Evolutionary conservation across 2,329 filamentous ascomycete species (phyloP), one percentile per base, ranked within the genome.

Genomic region (Byssochlamys sp.): DNA sequence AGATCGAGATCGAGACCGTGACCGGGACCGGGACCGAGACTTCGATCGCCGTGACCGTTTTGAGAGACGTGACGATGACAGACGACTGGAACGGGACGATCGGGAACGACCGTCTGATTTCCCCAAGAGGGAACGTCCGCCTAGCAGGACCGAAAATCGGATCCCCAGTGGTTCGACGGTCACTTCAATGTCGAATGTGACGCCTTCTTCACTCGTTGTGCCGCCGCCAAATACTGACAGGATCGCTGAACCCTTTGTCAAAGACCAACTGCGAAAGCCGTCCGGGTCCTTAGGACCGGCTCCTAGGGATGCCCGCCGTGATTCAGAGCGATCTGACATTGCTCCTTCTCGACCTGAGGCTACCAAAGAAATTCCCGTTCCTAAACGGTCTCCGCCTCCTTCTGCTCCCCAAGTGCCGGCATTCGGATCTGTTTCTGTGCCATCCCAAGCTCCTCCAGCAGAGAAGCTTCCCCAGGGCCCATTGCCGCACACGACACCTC

Each of bases 341-440:
- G 49, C 62, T 7, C 53, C 61, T 5, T 54, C 64, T 12, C 69
- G 68, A 24, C 56, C 66, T 19, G 71, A 73, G 35, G 54, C 58
- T 2, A 33, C 61, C 6, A 69, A 71, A 52, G 69, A 72, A 4
- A 55, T 63, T 4, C 62, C 63, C 24, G 59, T 63, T 24, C 57
- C 64, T 24, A 71, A 73, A 57, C 64, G 66, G 4, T 74, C 73
- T 3, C 69, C 73, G 2, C 73, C 73, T 14, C 71, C 71, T 27
- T 68, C 73, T 12, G 71, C 67, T 53, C 73, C 73, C n/a, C 73
- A 75, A 54, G 73, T 75, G 7, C 73, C 74, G 28, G 73, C 74
- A 1, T 75, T 76, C 66, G 73, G 73, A 24, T 74, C 72, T 3
- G 65, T 75, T 10, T 62, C 68, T 24, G 63, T 69, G 11, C 66